Conservation (phyloP, 2,329 filamentous ascomycete genomes). For the Thelonectria olida region DNA sequence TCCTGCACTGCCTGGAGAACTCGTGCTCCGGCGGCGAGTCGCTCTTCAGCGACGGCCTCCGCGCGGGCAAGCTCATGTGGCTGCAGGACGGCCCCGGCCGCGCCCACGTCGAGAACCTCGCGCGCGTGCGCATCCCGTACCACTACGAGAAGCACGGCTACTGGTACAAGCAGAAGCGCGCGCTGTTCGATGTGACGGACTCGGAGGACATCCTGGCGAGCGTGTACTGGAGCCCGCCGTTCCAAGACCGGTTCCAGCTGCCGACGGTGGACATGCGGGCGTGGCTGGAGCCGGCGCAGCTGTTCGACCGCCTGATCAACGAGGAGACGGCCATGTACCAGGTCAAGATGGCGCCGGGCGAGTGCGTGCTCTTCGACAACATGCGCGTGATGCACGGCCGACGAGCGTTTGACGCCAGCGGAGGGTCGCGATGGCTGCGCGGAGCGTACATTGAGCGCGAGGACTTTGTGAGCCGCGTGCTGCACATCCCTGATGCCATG, state of each 20-base stretch:
- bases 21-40: constrained; percentile 83
- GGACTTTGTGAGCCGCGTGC: constrained; percentile 51
- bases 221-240: constrained; percentile 78
- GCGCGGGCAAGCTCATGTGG: constrained; percentile 58
- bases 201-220: constrained; percentile 36
- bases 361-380: constrained; percentile 96
- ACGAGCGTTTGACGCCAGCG: constrained; percentile 74
- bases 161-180: constrained; percentile 67
- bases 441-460: constrained; percentile 80
- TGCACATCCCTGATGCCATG: constrained; percentile 41
- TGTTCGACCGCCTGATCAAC: constrained; percentile 70
- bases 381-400: constrained; percentile 85
- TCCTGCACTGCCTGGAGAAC: constrained; percentile 90
- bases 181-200: constrained; percentile 56
- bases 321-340: constrained; percentile 68
- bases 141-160: constrained; percentile 75
- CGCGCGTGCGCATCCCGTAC: constrained; percentile 62
- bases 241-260: constrained; percentile 67
- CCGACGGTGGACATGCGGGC: constrained; percentile 32
- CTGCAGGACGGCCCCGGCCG: constrained; percentile 24
- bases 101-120: constrained; percentile 49
- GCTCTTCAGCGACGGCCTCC: constrained; percentile 81
- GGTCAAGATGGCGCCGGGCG: constrained; percentile 78
- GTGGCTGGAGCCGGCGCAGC: constrained; percentile 60
- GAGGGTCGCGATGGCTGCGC: constrained; percentile 78